Conservation (phyloP, 1,284 basidiomycete species). For the Cutaneotrichosporon dermatis region DNA sequence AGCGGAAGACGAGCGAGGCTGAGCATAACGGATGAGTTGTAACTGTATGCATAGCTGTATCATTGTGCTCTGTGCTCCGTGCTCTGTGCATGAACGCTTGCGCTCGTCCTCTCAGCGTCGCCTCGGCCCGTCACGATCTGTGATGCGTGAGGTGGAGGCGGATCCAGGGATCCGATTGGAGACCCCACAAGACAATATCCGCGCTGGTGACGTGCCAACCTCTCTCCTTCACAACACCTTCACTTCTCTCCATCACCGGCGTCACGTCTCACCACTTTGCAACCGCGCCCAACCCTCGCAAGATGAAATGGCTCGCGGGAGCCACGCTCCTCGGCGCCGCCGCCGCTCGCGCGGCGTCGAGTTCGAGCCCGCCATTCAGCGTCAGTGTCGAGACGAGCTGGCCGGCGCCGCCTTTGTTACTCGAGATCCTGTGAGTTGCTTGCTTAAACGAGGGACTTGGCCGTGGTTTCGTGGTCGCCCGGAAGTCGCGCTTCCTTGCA, state of each 20-base stretch:
- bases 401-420: constrained; percentile 65
- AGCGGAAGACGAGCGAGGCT: too few species aligned
- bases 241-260: too few species aligned
- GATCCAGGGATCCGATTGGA: neutral
- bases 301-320: constrained; percentile 16
- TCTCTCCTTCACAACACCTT: too few species aligned
- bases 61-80: neutral
- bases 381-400: constrained; percentile 76
- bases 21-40: neutral
- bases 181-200: too few species aligned
- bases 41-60: neutral
- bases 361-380: constrained; percentile 60
- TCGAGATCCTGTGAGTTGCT: constrained; percentile 81
- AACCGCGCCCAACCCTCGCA: too few species aligned
- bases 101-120: too few species aligned
- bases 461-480: too few species aligned
- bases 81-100: too few species aligned
- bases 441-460: too few species aligned
- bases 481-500: too few species aligned
- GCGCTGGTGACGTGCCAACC: too few species aligned
- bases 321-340: constrained; percentile 1
- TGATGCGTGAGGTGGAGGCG: neutral
- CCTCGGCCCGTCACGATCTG: neutral
- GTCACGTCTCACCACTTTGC: too few species aligned
- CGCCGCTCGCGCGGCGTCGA: constrained; percentile 39